A percentile compares a stretch with the other conserved stretches of the same genome.
Conservation (phyloP, 2,329 filamentous ascomycete genomes). For the Ophiostoma himal-ulmi region DNA sequence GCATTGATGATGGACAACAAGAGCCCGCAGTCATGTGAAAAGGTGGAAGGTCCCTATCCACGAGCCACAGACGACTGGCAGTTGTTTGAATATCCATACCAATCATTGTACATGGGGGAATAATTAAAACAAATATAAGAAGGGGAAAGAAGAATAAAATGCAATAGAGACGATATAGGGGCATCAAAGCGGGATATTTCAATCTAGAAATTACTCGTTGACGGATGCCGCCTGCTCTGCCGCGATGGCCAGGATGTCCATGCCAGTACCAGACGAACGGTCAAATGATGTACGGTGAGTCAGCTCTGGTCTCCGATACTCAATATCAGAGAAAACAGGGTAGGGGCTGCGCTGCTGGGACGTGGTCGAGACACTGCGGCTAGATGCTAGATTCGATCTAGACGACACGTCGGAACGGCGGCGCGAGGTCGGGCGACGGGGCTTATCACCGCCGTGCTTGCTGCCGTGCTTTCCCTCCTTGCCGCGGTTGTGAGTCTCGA, state of each 20-base stretch:
- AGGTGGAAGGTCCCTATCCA: no score
- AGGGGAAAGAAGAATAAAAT: background rate
- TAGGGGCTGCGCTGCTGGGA: background rate
- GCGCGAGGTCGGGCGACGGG: conserved; percentile 26
- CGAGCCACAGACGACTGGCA: background rate
- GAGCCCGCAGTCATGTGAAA: background rate
- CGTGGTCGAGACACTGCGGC: background rate
- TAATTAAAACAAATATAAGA: background rate
- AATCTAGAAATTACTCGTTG: background rate
- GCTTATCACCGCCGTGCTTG: conserved; percentile 32
- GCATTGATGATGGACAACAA: background rate
- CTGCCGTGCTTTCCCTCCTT: conserved; percentile 37
- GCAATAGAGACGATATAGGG: background rate
- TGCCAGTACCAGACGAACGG: background rate
- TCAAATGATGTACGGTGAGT: background rate
- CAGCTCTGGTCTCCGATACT: background rate
- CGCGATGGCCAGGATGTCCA: background rate
- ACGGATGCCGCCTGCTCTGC: background rate
- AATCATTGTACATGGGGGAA: background rate
- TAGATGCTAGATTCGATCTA: background rate
- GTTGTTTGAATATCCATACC: background rate
- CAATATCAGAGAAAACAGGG: background rate
- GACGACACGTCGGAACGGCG: background rate
- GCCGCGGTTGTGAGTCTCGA: conserved; percentile 60
- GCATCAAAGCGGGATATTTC: background rate